These are phyloP conservation scores for Neurospora discreta DNA, from an alignment of 495 filamentous ascomycete species.

Conservation along the genomic window DNA sequence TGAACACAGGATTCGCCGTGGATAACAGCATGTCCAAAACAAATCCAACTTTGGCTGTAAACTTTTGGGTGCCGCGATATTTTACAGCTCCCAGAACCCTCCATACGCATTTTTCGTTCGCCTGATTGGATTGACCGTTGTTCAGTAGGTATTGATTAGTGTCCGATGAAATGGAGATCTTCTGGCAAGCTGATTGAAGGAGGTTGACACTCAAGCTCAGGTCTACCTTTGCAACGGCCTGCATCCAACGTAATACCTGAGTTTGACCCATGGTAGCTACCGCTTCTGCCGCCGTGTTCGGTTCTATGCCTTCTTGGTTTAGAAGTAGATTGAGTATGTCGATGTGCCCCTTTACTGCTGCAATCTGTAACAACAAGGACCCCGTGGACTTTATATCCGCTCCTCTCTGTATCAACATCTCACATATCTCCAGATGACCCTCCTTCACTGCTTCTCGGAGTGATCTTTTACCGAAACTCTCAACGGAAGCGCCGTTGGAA, in stretches of 20 bases:
- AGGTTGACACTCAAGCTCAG: background rate
- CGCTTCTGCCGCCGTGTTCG: background rate
- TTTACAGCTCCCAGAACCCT: background rate
- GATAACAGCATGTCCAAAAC: background rate
- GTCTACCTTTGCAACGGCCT: background rate
- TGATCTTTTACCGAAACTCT: fast-evolving
- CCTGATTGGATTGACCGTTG: background rate
- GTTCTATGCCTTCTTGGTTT: background rate
- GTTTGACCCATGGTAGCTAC: background rate
- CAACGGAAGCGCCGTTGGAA: background rate
- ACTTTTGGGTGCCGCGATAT: fast-evolving
- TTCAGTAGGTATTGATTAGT: background rate
- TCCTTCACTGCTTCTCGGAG: too few species aligned
- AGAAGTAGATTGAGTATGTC: background rate
- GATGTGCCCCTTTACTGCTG: too few species aligned
- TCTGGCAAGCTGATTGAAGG: background rate
- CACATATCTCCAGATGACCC: background rate
- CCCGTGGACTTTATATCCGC: background rate
- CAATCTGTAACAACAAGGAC: background rate
- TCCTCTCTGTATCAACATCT: background rate
- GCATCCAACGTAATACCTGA: background rate
- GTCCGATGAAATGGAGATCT: background rate
- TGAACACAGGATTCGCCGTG: background rate
- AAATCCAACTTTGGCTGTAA: background rate
- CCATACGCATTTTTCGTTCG: background rate